Base-by-base conservation (phyloP, 768 basidiomycete genomes). In the Thelephora aurantiotincta region DNA sequence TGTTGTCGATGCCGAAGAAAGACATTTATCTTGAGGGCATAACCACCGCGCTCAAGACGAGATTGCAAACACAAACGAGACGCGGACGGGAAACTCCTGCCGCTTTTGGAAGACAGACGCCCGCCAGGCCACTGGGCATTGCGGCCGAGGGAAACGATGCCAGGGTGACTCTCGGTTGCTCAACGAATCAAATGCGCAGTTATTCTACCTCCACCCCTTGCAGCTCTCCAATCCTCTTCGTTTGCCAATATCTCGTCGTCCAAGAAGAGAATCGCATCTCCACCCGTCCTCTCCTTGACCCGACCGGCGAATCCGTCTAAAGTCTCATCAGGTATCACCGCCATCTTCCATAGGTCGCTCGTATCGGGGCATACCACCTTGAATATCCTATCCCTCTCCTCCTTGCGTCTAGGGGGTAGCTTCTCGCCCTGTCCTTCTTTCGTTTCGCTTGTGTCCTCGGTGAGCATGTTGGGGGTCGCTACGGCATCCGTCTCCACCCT, bases 1-100 rank as follows among this genome's bases (percentile, higher is more conserved):
- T 67, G 43, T 63, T 57, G 65, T 80, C 71, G 59, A 88, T 75
- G 55, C 80, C 84, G 68, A 90, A 87, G 75, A 90, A 89, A 60
- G 87, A 80, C 88, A 89, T 68, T 50, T 47, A 41, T 41, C 38
- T 80, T 4, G 52, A 56, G 57, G 57, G 46, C 35, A 47, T 47
- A 14, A 47, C 26, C 14, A 33, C 35, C 33, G 14, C 9, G 16
- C 18, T 9, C 38, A 41, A 41, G 22, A 41, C 22, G 16, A 41
- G 11, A 9, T 14, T 9, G 9, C 26, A 4, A 9, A 30, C 26
- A 30, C 26, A 9, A 30, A 30, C 26, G 5, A 30, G 26, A 30
- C 26, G 26, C 26, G 26, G 26, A 30, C 26, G 26, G 26, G 26
- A 30, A 30, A 30, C 9, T 4, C 26, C 26, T 30, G 9, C 26